phyloP scores from a whole-genome alignment of 2,329 filamentous ascomycete species.

The Ophioceras dolichostomum region DNA sequence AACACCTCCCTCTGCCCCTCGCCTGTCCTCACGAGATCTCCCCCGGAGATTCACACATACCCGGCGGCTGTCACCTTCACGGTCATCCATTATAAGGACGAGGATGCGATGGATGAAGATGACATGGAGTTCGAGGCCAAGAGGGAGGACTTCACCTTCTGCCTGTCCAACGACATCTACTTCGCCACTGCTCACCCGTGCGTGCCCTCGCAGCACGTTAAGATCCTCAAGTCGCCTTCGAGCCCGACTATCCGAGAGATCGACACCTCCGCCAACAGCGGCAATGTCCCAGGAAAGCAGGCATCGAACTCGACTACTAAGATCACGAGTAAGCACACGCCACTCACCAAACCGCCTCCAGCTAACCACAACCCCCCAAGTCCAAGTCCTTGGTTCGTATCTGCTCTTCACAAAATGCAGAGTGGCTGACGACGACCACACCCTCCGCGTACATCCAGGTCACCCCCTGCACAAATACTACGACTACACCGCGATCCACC shows the following conservation, averaged over 20 bases:
- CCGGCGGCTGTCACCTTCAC: constrained; percentile 27
- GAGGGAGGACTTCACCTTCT: constrained; percentile 26
- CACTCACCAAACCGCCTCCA: no score
- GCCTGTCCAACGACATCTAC: constrained; percentile 44
- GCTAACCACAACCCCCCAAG: no score
- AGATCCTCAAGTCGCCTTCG: constrained; percentile 44
- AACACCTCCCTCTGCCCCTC: constrained; percentile 16
- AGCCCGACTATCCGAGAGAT: constrained; percentile 48
- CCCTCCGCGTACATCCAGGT: constrained; percentile 24
- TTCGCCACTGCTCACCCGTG: constrained; percentile 58
- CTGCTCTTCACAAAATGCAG: no score
- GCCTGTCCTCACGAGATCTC: constrained; percentile 17
- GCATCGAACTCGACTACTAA: no score
- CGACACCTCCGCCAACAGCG: constrained; percentile 37
- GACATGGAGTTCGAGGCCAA: no score
- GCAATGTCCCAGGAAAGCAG: no score
- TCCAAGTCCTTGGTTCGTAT: no score
- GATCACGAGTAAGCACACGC: constrained; percentile 28
- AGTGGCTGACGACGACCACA: not conserved
- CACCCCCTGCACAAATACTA: constrained; percentile 53
- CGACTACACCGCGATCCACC: constrained; percentile 46
- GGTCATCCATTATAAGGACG: constrained; percentile 14
- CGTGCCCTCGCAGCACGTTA: constrained; percentile 41
- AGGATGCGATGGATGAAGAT: constrained; percentile 21
- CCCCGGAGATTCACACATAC: constrained; percentile 21